Percentiles rank a stretch among this genome's conserved stretches.
Conservation (phyloP, 2,329 filamentous ascomycete species). For the Apiospora saccharicola region DNA sequence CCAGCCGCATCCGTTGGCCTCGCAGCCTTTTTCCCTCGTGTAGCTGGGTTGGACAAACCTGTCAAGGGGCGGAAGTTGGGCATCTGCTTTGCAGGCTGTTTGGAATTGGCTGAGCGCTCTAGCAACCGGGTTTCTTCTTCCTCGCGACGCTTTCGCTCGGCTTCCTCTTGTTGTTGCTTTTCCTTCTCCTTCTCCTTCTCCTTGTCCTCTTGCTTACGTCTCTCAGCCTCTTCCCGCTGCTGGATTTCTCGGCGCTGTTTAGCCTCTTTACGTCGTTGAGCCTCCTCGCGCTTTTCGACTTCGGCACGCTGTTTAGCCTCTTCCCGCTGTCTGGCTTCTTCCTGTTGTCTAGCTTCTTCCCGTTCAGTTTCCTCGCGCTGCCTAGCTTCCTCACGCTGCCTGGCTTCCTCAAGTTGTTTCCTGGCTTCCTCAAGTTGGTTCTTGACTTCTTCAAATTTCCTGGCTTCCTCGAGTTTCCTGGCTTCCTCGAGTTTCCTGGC, state of each 20-base stretch:
- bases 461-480: not conserved
- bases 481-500: not conserved
- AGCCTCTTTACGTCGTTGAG: not conserved
- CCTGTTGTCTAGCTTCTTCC: not conserved
- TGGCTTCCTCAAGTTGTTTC: not conserved
- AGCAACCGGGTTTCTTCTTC: not conserved
- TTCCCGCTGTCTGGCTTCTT: not conserved
- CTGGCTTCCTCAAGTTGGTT: not conserved
- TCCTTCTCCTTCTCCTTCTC: not conserved
- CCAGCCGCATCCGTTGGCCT: constrained; percentile 59
- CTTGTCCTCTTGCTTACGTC: not conserved
- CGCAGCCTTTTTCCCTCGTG: constrained; percentile 61
- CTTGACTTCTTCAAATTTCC: not conserved
- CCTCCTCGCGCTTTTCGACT: not conserved
- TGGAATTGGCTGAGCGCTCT: not conserved
- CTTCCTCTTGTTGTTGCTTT: not conserved
- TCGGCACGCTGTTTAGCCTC: not conserved
- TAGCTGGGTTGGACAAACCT: constrained; percentile 53
- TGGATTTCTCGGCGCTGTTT: not conserved
- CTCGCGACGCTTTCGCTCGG: not conserved
- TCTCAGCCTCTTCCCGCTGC: not conserved
- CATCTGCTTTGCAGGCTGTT: not conserved
- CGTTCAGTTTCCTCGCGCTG: not conserved
- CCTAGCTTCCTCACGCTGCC: not conserved
- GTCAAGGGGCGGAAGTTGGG: not conserved